Percentiles rank a stretch among this genome's conserved stretches.
Conservation (phyloP, 805 yeast genomes). For the Yarrowia porcina region DNA sequence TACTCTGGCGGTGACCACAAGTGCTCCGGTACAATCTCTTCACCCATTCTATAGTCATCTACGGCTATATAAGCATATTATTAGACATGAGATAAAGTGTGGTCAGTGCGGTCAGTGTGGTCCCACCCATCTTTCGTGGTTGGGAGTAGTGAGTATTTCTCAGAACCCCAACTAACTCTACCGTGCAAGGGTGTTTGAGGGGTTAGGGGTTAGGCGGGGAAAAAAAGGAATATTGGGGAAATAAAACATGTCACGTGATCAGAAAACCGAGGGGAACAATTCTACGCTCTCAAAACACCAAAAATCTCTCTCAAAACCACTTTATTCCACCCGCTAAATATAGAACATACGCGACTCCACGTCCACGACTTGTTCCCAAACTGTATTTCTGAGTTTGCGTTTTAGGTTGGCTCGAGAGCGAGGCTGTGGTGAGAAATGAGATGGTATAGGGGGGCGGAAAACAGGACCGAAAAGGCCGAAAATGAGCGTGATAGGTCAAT, state of each 20-base stretch:
- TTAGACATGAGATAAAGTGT: conserved; percentile 8
- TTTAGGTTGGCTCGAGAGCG: not conserved
- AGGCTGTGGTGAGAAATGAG: not conserved
- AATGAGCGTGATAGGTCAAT: no score
- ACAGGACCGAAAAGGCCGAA: not conserved
- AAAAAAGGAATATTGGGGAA: no score
- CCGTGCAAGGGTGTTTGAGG: not conserved
- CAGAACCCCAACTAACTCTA: not conserved
- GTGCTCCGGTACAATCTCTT: no score
- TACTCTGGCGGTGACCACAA: no score
- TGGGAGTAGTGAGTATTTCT: not conserved
- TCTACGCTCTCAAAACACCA: no score
- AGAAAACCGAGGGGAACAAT: not conserved
- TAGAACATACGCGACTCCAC: conserved; percentile 13
- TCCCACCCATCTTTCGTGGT: not conserved
- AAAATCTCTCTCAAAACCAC: not conserved
- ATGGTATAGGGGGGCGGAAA: not conserved
- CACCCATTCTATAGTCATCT: not conserved
- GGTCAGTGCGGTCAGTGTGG: no score
- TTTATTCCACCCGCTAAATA: not conserved
- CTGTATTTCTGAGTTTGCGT: not conserved
- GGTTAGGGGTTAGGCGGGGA: not conserved
- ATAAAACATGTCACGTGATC: not conserved
- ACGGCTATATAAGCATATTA: conserved; percentile 21
- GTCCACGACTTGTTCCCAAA: conserved; percentile 7